A percentile compares a stretch with the other conserved stretches of the same genome.
Conservation (phyloP, 1,284 basidiomycete genomes). For the Pseudozyma hubeiensis region DNA sequence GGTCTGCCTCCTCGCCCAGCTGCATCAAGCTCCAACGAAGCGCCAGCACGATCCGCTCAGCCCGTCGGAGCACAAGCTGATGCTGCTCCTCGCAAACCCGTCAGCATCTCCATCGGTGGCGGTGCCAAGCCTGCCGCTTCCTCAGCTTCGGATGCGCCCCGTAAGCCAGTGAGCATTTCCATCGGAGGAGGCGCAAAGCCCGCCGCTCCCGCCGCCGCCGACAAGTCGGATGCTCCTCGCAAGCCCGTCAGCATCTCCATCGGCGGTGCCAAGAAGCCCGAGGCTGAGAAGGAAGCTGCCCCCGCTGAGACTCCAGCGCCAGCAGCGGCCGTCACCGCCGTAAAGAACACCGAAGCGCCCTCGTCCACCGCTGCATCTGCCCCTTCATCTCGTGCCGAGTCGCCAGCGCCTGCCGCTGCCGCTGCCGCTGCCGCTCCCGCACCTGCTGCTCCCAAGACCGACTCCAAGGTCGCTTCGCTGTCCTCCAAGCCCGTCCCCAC, state of each 20-base stretch:
- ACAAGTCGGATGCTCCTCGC: conserved; percentile 36
- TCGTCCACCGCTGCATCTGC: conserved; percentile 34
- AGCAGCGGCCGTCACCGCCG: conserved; percentile 44
- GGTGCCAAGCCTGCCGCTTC: conserved; percentile 40
- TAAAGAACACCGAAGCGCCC: conserved; percentile 47
- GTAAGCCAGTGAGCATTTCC: conserved; percentile 61
- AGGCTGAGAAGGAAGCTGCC: conserved; percentile 21
- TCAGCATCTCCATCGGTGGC: conserved; percentile 66
- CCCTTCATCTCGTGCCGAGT: conserved; percentile 51
- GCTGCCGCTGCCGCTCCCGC: conserved; percentile 1
- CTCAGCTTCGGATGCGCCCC: conserved; percentile 29
- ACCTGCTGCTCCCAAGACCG: conserved; percentile 22
- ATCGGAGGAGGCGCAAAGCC: conserved; percentile 59
- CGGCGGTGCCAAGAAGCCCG: conserved; percentile 55
- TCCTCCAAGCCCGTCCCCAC: conserved; percentile 42
- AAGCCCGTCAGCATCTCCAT: conserved; percentile 60
- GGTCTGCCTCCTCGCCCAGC: conserved; percentile 51
- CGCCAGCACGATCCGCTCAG: conserved; percentile 25
- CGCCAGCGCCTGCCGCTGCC: conserved; percentile 41
- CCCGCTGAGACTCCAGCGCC: conserved; percentile 39
- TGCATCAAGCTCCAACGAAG: conserved; percentile 38
- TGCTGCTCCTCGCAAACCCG: conserved; percentile 57
- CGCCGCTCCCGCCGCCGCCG: conserved; percentile 27
- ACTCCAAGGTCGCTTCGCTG: conserved; percentile 41
- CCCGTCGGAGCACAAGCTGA: conserved; percentile 22